A percentile compares a stretch with the other conserved stretches of the same genome.
These are phyloP conservation scores for Blastobotrys attinorum DNA, from an alignment of 805 yeast genomes.

Conservation along the genomic window DNA sequence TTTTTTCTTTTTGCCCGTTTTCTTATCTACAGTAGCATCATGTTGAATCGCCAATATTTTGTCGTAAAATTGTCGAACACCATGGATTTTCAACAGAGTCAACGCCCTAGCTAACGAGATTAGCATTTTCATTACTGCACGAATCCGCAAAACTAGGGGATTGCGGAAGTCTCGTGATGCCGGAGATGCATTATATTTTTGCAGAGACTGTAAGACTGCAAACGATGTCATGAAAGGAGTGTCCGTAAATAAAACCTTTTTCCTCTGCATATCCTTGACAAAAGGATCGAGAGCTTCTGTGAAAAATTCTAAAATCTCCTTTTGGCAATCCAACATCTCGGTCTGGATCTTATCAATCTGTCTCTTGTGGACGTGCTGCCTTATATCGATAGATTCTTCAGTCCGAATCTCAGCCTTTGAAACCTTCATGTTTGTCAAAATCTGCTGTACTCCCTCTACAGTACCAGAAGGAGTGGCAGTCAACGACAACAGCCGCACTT, in stretches of 20 bases:
- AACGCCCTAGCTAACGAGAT: constrained; percentile 57
- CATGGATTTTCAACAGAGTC: constrained; percentile 62
- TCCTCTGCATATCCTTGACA: constrained; percentile 53
- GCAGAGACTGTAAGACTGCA: constrained; percentile 60
- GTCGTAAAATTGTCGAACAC: constrained; percentile 65
- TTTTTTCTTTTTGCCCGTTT: constrained; percentile 21
- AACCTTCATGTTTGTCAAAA: constrained; percentile 63
- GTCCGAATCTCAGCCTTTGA: constrained; percentile 80
- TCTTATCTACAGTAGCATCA: constrained; percentile 10
- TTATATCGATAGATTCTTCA: constrained; percentile 72
- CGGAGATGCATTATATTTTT: constrained; percentile 29
- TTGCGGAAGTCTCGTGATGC: constrained; percentile 16
- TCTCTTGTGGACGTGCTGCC: constrained; percentile 67
- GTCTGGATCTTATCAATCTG: constrained; percentile 53
- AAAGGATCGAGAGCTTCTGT: constrained; percentile 63
- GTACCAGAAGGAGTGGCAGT: constrained; percentile 96
- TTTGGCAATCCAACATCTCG: constrained; percentile 45
- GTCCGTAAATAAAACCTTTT: constrained; percentile 57
- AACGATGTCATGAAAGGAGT: constrained; percentile 65
- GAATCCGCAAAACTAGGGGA: constrained; percentile 18
- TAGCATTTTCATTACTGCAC: constrained; percentile 43
- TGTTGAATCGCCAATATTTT: constrained; percentile 48
- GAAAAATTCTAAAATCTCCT: constrained; percentile 45
- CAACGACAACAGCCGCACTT: constrained; percentile 71
- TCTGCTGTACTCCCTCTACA: constrained; percentile 79